Conservation (phyloP, 1,284 basidiomycete genomes). For the Rhizoctonia solani region DNA sequence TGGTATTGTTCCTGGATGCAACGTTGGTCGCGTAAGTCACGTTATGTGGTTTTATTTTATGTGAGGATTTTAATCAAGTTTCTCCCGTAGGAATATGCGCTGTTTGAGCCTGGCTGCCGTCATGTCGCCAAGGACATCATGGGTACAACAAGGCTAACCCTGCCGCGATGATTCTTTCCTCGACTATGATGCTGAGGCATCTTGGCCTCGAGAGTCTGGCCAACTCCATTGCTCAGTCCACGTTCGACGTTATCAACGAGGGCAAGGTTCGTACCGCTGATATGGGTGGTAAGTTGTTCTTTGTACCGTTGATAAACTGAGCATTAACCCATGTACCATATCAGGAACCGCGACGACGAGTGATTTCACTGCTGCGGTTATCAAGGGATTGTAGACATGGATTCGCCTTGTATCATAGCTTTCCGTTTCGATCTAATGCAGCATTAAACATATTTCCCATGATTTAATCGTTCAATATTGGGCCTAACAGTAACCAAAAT, state of each 20-base stretch:
- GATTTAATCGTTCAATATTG: neutral
- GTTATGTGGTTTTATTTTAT: neutral
- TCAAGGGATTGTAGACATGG: slow-evolving; percentile 50
- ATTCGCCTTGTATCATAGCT: slow-evolving; percentile 30
- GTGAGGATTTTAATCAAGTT: slow-evolving; percentile 17
- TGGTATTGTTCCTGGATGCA: slow-evolving; percentile 97
- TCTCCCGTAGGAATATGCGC: slow-evolving; percentile 83
- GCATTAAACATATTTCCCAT: neutral
- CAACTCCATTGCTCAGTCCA: slow-evolving; percentile 91
- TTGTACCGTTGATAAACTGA: slow-evolving; percentile 26
- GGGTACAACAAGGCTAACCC: slow-evolving; percentile 98
- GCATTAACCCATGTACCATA: neutral
- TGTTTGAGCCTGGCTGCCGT: slow-evolving; percentile 98
- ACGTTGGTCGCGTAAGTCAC: slow-evolving; percentile 83
- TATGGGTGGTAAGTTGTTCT: slow-evolving; percentile 78
- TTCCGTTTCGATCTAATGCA: slow-evolving; percentile 13
- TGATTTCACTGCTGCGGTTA: slow-evolving; percentile 89
- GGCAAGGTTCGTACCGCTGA: slow-evolving; percentile 93
- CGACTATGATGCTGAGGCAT: slow-evolving; percentile 99
- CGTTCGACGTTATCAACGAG: slow-evolving; percentile 90
- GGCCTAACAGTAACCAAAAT: neutral
- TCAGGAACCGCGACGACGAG: slow-evolving; percentile 84
- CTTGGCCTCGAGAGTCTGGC: slow-evolving; percentile 94
- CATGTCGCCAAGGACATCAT: slow-evolving; percentile 98
- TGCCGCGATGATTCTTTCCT: slow-evolving; percentile 95